Conservation (phyloP, 2,329 filamentous ascomycete species). For the Phialophora macrospora region DNA sequence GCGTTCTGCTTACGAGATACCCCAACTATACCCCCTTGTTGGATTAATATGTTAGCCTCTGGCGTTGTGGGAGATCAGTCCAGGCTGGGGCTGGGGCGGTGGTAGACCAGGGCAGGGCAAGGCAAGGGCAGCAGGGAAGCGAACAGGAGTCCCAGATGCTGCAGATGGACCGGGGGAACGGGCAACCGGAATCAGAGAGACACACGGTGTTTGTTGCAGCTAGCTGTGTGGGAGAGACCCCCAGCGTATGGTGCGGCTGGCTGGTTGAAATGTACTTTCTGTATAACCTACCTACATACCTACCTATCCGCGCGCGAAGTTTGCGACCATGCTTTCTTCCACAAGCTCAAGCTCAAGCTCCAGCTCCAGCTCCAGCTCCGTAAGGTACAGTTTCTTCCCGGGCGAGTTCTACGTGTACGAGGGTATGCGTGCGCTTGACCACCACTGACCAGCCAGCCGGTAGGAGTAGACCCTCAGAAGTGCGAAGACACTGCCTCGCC, state of each 20-base stretch:
- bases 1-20: slow-evolving; percentile 32
- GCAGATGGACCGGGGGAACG: background rate
- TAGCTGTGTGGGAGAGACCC: background rate
- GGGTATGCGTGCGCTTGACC: too few species aligned
- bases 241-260: slow-evolving; percentile 6
- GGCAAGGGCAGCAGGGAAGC: background rate
- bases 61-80: slow-evolving; percentile 21
- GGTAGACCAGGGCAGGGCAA: slow-evolving; percentile 3
- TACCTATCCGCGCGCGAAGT: slow-evolving; percentile 21
- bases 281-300: slow-evolving; percentile 16
- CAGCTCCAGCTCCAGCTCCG: background rate
- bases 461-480: too few species aligned
- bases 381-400: slow-evolving; percentile 12
- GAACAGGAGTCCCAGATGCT: slow-evolving; percentile 1
- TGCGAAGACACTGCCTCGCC: too few species aligned
- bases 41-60: slow-evolving; percentile 25
- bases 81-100: background rate
- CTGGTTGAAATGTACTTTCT: slow-evolving; percentile 27
- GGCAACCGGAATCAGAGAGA: slow-evolving; percentile 13
- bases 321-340: slow-evolving; percentile 13
- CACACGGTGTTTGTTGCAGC: slow-evolving; percentile 8
- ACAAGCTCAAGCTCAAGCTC: too few species aligned
- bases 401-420: background rate
- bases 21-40: slow-evolving; percentile 16
- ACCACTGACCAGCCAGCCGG: too few species aligned